Evolutionary conservation across 345 rosid species (phyloP).

Genomic region (Salix udensis): DNA sequence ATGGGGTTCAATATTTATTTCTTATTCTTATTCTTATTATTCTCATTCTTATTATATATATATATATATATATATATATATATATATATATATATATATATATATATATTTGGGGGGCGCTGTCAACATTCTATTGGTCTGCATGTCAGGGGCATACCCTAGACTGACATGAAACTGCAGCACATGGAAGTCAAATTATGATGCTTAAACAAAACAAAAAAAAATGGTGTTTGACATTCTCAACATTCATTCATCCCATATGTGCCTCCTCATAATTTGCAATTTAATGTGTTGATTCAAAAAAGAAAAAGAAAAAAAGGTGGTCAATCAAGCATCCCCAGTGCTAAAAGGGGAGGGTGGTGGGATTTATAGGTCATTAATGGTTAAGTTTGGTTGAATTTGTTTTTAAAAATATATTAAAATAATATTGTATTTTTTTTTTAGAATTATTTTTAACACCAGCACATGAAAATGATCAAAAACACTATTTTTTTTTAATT

Average conservation of each 20-base stretch:
- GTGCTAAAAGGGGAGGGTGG: not conserved
- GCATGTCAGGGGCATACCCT: conserved; percentile 16
- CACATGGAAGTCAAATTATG: not conserved
- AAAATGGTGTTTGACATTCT: not conserved
- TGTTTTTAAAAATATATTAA: no score
- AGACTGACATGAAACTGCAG: not conserved
- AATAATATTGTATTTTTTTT: no score
- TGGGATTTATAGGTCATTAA: not conserved
- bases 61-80: no score
- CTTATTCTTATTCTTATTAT: no score
- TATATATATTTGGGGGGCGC: not conserved
- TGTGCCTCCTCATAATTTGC: not conserved
- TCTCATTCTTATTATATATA: not conserved
- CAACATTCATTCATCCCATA: not conserved
- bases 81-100: no score
- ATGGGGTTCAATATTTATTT: not conserved
- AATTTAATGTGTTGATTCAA: not conserved
- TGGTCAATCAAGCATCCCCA: not conserved
- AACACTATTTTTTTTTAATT: no score
- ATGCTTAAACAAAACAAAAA: not conserved
- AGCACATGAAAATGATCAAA: no score
- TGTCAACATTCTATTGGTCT: not conserved
- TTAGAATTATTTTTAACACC: no score
- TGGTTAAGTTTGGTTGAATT: no score
- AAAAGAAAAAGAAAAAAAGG: not conserved